These are phyloP conservation scores for Colletotrichum cereale DNA, from an alignment of 2,329 filamentous ascomycete species.

Conservation along the genomic window DNA sequence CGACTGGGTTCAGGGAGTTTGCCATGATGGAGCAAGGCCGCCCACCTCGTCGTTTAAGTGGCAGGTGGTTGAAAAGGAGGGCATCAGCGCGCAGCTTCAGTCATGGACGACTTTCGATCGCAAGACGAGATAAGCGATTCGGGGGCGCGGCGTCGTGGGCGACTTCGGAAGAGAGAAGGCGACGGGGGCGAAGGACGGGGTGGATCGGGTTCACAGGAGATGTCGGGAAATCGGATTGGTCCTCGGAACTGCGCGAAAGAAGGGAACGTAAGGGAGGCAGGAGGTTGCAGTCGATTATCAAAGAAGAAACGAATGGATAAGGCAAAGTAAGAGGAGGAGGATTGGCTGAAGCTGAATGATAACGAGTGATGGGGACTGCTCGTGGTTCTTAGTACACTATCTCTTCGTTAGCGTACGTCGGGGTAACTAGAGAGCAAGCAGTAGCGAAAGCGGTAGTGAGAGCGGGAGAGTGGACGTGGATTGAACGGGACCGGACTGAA, in stretches of 20 bases:
- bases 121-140: background rate
- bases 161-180: constrained; percentile 10
- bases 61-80: constrained; percentile 34
- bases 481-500: constrained; percentile 2
- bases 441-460: constrained; percentile 8
- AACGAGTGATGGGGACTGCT: constrained; percentile 6
- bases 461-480: constrained; percentile 9
- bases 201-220: constrained; percentile 12
- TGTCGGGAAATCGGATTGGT: constrained; percentile 16
- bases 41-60: constrained; percentile 38
- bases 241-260: constrained; percentile 3
- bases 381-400: constrained; percentile 7
- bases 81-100: constrained; percentile 37
- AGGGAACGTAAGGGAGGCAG: constrained; percentile 7
- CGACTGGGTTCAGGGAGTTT: constrained; percentile 44
- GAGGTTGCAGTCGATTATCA: background rate
- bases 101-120: constrained; percentile 29
- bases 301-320: constrained; percentile 20
- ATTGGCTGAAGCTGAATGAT: background rate
- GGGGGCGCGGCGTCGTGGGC: constrained; percentile 2
- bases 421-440: constrained; percentile 6
- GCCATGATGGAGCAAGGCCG: constrained; percentile 39
- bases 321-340: background rate
- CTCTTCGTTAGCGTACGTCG: constrained; percentile 15
- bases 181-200: background rate